Evolutionary conservation across 2,329 filamentous ascomycete species (phyloP).

Genomic region (Trichoderma pleuroti): DNA sequence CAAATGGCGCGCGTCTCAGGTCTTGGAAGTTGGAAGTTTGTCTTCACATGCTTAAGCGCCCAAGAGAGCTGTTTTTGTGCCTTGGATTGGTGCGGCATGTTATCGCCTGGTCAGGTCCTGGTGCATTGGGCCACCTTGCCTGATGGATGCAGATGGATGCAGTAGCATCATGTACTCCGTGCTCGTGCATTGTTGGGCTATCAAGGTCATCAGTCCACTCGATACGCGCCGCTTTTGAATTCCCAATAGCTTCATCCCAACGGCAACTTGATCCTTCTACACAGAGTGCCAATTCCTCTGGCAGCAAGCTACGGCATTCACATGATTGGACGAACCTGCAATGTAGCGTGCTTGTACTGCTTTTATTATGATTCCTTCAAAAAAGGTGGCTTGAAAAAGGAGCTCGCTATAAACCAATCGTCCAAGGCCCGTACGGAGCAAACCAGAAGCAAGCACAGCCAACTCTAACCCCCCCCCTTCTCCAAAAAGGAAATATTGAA

Average conservation of each 20-base stretch:
- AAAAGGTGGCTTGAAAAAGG: not conserved
- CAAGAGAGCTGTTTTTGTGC: not conserved
- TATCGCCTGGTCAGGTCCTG: slow-evolving; percentile 4
- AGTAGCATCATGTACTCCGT: not conserved
- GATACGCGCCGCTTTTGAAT: not conserved
- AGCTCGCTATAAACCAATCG: slow-evolving; percentile 10
- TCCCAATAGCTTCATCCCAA: not conserved
- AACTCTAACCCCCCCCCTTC: not conserved
- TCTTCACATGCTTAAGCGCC: not conserved
- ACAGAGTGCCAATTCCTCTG: not conserved
- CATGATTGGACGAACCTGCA: not conserved
- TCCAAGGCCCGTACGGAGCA: not conserved
- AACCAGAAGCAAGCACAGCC: not conserved
- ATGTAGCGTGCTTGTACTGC: not conserved
- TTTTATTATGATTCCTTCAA: not conserved
- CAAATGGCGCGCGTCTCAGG: not conserved
- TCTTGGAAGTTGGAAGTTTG: too few species aligned
- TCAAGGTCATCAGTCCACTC: not conserved
- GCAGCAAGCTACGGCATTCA: not conserved
- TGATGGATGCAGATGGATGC: not conserved
- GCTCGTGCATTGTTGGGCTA: slow-evolving; percentile 9
- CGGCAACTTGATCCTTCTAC: not conserved
- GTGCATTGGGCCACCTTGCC: slow-evolving; percentile 14
- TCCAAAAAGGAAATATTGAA: not conserved
- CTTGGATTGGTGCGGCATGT: not conserved